Evolutionary conservation across 345 rosid genomes (phyloP).

Genomic region (Acer yangbiense): DNA sequence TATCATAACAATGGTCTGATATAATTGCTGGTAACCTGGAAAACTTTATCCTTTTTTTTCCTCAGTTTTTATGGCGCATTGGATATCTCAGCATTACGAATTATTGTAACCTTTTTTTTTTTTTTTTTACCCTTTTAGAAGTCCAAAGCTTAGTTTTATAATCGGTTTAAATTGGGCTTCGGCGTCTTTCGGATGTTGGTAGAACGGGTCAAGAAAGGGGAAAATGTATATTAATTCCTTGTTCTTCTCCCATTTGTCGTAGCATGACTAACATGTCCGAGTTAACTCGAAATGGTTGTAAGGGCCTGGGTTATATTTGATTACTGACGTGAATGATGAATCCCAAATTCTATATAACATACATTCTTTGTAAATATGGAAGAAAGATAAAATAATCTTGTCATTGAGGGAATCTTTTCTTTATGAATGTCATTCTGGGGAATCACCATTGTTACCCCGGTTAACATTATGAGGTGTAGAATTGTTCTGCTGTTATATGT

Average conservation of each 20-base stretch:
- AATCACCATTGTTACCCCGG: not conserved
- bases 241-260: not conserved
- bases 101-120: slow-evolving; percentile 20
- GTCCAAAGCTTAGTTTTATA: slow-evolving; percentile 19
- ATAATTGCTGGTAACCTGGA: slow-evolving; percentile 26
- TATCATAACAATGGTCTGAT: slow-evolving; percentile 42
- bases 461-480: not conserved
- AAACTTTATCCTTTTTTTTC: slow-evolving; percentile 14
- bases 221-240: slow-evolving; percentile 21
- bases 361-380: slow-evolving; percentile 13
- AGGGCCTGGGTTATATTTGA: not conserved
- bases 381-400: not conserved
- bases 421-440: not conserved
- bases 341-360: not conserved
- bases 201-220: slow-evolving; percentile 15
- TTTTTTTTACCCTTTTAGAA: slow-evolving; percentile 15
- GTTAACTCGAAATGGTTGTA: slow-evolving; percentile 3
- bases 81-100: slow-evolving; percentile 32
- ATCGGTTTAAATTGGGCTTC: slow-evolving; percentile 25
- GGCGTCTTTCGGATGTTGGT: slow-evolving; percentile 23
- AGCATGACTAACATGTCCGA: slow-evolving; percentile 10
- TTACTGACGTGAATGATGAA: not conserved
- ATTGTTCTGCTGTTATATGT: not conserved
- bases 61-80: slow-evolving; percentile 27
- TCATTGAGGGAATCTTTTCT: not conserved